Conservation (phyloP, 208 protist species). For the Trypanosoma theileri region DNA sequence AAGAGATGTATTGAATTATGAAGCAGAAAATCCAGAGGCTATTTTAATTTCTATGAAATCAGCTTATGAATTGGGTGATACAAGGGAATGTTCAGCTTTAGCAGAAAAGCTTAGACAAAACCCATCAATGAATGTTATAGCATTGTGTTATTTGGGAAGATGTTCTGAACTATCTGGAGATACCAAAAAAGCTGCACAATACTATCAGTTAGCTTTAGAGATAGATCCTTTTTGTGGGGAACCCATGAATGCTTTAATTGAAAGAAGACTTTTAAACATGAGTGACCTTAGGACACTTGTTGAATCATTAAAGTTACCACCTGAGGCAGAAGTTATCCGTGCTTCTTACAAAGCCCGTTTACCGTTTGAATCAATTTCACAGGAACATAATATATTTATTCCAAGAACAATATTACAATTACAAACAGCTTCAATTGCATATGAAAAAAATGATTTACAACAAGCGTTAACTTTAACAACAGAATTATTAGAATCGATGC, state of each 20-base stretch:
- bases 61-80: slow-evolving; percentile 69
- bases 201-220: slow-evolving; percentile 66
- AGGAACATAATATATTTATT: slow-evolving; percentile 27
- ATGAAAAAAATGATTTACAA: slow-evolving; percentile 73
- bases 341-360: slow-evolving; percentile 30
- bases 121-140: slow-evolving; percentile 35
- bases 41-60: slow-evolving; percentile 60
- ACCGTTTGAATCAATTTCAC: slow-evolving; percentile 19
- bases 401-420: slow-evolving; percentile 49
- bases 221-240: slow-evolving; percentile 74
- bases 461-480: slow-evolving; percentile 59
- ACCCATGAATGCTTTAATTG: slow-evolving; percentile 65
- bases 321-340: slow-evolving; percentile 41
- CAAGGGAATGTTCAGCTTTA: slow-evolving; percentile 49
- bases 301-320: slow-evolving; percentile 58
- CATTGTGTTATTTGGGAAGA: slow-evolving; percentile 75
- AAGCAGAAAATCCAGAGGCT: slow-evolving; percentile 36
- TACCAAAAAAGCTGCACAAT: slow-evolving; percentile 46
- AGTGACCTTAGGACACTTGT: slow-evolving; percentile 45
- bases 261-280: slow-evolving; percentile 56
- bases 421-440: slow-evolving; percentile 50
- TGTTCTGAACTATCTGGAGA: slow-evolving; percentile 70
- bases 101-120: slow-evolving; percentile 33
- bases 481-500: slow-evolving; percentile 55
- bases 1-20: slow-evolving; percentile 27